A percentile compares a stretch with the other conserved stretches of the same genome.
These are phyloP conservation scores for Paraphoma chrysanthemicola DNA, from an alignment of 2,329 filamentous ascomycete species.

Conservation along the genomic window DNA sequence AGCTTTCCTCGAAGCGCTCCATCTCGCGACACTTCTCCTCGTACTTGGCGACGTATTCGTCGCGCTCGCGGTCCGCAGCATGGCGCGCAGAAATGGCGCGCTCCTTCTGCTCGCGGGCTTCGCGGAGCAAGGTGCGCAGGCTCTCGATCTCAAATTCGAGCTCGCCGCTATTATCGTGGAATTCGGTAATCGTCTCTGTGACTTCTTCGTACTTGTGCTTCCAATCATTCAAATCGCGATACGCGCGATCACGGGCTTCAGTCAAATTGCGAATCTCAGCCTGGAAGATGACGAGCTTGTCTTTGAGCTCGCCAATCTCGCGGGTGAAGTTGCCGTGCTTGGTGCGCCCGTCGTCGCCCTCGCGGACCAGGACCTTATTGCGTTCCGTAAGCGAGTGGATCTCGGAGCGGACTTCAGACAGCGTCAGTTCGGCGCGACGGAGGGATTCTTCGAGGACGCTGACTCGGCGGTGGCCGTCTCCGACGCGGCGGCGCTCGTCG, in stretches of 20 bases:
- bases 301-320: conserved; percentile 19
- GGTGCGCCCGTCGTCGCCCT: conserved; percentile 23
- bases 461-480: conserved; percentile 24
- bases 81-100: conserved; percentile 27
- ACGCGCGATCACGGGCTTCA: conserved; percentile 24
- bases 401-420: conserved; percentile 19
- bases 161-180: conserved; percentile 24
- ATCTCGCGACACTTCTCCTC: conserved; percentile 35
- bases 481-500: conserved; percentile 23
- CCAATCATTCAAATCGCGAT: conserved; percentile 27
- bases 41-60: conserved; percentile 28
- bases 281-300: conserved; percentile 24
- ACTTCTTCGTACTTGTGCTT: conserved; percentile 33
- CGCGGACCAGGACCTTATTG: conserved; percentile 21
- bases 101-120: conserved; percentile 33
- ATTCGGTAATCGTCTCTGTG: conserved; percentile 29
- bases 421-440: conserved; percentile 22
- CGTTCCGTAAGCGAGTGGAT: conserved; percentile 24
- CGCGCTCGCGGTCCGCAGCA: conserved; percentile 30
- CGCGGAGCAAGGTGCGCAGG: conserved; percentile 25
- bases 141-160: conserved; percentile 33
- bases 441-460: conserved; percentile 27
- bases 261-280: conserved; percentile 27
- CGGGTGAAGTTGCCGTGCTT: conserved; percentile 20
- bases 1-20: conserved; percentile 27